Conservation (phyloP, 225 moss, liverwort and hornwort genomes). For the Pseudoscleropodium purum region DNA sequence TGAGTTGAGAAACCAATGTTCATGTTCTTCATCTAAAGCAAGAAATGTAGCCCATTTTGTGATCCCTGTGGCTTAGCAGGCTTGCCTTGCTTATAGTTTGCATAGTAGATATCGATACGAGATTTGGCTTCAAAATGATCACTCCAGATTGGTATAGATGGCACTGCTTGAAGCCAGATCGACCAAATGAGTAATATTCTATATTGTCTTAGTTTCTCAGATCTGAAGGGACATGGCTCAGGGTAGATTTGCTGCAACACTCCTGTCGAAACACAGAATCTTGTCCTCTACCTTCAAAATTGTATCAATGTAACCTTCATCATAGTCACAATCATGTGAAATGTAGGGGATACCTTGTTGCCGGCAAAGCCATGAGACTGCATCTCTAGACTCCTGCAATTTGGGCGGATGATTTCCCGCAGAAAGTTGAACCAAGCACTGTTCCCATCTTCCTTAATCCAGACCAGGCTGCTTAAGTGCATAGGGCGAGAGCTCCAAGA, state of each 20-base stretch:
- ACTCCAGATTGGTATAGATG: not conserved
- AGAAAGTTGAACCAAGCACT: not conserved
- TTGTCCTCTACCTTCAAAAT: not conserved
- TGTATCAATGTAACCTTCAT: not conserved
- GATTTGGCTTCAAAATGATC: not conserved
- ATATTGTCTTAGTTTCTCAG: not conserved
- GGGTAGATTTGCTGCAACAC: not conserved
- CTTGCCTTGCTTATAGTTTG: not conserved
- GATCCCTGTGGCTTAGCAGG: not conserved
- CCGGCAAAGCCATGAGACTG: not conserved
- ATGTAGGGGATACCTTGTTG: rapidly evolving
- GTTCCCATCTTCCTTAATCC: not conserved
- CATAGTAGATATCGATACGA: not conserved
- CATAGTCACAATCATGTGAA: rapidly evolving
- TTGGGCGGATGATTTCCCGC: not conserved
- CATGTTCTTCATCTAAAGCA: not conserved
- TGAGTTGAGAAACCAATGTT: not conserved
- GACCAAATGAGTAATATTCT: not conserved
- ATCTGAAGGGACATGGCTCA: not conserved
- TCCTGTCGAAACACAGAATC: not conserved
- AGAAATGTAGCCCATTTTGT: not conserved
- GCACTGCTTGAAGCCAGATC: not conserved
- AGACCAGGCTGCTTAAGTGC: not conserved
- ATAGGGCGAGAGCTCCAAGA: not conserved
- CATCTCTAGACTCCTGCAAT: not conserved